These are phyloP conservation scores for Gloeophyllum trabeum DNA, from an alignment of 768 basidiomycete species.

Conservation along the genomic window DNA sequence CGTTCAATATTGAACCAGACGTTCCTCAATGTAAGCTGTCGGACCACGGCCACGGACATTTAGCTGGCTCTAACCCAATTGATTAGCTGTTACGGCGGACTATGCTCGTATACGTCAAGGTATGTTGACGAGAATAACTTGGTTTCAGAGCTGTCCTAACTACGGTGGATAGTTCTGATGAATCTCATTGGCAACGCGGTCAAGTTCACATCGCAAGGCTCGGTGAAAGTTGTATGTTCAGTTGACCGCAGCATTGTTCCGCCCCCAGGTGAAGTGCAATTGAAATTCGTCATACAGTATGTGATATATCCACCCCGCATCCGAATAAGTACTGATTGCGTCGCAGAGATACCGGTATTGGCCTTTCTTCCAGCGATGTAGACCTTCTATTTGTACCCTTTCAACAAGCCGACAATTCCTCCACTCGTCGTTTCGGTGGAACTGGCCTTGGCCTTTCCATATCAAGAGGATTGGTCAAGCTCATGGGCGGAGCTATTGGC, in stretches of 20 bases:
- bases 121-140: slow-evolving; percentile 11
- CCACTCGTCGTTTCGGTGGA: slow-evolving; percentile 65
- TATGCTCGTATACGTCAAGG: slow-evolving; percentile 69
- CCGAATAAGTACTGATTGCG: neutral
- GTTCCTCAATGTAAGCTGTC: slow-evolving; percentile 47
- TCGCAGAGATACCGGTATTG: slow-evolving; percentile 60
- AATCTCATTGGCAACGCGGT: slow-evolving; percentile 71
- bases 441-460: slow-evolving; percentile 72
- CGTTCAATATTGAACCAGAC: slow-evolving; percentile 56
- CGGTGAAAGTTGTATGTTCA: slow-evolving; percentile 50
- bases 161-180: slow-evolving; percentile 42
- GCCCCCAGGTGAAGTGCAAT: slow-evolving; percentile 30
- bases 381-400: slow-evolving; percentile 65
- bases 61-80: too few species aligned
- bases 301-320: neutral
- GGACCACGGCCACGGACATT: too few species aligned
- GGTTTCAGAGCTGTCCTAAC: slow-evolving; percentile 1
- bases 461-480: slow-evolving; percentile 60
- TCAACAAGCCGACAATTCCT: slow-evolving; percentile 71
- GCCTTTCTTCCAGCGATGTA: slow-evolving; percentile 53
- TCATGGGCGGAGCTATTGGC: slow-evolving; percentile 68
- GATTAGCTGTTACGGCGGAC: slow-evolving; percentile 62
- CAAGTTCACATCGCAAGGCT: slow-evolving; percentile 59
- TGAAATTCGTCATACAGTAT: slow-evolving; percentile 61
- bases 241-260: slow-evolving; percentile 28